A percentile compares a stretch with the other conserved stretches of the same genome.
These are phyloP conservation scores for Globisporangium paddicum DNA, from an alignment of 352 stramenopile genomes.

Conservation along the genomic window DNA sequence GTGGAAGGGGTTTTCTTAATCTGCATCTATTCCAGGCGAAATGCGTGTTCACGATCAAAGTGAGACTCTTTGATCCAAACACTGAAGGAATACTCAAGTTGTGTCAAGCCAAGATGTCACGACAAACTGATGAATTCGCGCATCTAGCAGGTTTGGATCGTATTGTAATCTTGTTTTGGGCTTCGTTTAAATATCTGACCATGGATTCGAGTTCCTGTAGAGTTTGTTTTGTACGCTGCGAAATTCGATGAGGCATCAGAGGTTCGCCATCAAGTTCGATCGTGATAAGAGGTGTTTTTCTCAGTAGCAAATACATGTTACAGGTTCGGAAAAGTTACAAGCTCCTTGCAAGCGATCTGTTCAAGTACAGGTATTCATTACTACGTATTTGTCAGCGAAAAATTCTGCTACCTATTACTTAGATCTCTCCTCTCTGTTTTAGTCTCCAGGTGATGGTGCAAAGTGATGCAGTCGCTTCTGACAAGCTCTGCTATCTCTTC, in stretches of 20 bases:
- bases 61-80: conserved; percentile 56
- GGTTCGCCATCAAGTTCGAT: conserved; percentile 16
- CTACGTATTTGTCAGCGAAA: neutral
- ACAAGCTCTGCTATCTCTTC: conserved; percentile 53
- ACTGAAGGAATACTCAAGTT: conserved; percentile 42
- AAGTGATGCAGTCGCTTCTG: conserved; percentile 22
- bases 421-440: neutral
- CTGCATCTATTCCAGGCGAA: conserved; percentile 26
- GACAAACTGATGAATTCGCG: conserved; percentile 30
- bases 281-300: neutral
- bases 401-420: neutral
- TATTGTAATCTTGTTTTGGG: neutral
- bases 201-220: conserved; percentile 16
- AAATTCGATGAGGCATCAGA: conserved; percentile 46
- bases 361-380: conserved; percentile 68
- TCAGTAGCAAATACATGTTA: neutral
- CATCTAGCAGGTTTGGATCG: conserved; percentile 46
- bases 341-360: conserved; percentile 47
- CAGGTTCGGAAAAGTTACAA: conserved; percentile 54
- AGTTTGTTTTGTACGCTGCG: conserved; percentile 53
- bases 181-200: neutral
- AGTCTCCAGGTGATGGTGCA: conserved; percentile 65
- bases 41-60: conserved; percentile 44
- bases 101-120: conserved; percentile 36
- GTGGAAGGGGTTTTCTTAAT: neutral